Conservation (phyloP, 805 yeast species). For the Candida broadrunensis region DNA sequence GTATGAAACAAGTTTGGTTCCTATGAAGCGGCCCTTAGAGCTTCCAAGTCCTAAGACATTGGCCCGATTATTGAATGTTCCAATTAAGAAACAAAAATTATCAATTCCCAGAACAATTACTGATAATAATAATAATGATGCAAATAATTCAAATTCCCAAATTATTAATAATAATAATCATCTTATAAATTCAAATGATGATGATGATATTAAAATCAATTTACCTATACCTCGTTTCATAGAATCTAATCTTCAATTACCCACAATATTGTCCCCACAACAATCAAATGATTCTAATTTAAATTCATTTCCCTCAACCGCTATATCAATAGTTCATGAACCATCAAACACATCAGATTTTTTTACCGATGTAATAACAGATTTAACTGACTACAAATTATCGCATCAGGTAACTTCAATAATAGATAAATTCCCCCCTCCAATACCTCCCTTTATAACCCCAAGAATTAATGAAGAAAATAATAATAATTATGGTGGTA, state of each 20-base stretch:
- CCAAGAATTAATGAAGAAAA: not conserved
- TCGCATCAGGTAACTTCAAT: slow-evolving; percentile 20
- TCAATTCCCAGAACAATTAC: not conserved
- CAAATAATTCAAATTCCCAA: not conserved
- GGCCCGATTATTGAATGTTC: slow-evolving; percentile 9
- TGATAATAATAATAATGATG: not conserved
- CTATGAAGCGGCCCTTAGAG: slow-evolving; percentile 3
- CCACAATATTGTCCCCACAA: not conserved
- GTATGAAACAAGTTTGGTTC: not conserved
- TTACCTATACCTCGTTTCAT: not conserved
- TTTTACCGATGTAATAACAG: slow-evolving; percentile 28
- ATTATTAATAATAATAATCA: not conserved
- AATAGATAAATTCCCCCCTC: slow-evolving; percentile 34
- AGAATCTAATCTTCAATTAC: not conserved
- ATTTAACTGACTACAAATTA: slow-evolving; percentile 10
- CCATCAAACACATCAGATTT: slow-evolving; percentile 31
- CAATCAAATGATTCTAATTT: slow-evolving; percentile 15
- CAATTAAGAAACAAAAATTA: slow-evolving; percentile 6
- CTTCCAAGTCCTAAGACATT: slow-evolving; percentile 13
- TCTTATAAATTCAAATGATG: not conserved
- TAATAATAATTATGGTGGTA: slow-evolving; percentile 16
- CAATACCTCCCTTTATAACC: slow-evolving; percentile 30
- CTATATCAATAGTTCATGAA: slow-evolving; percentile 32
- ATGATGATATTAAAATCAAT: not conserved
- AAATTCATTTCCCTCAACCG: slow-evolving; percentile 35